Conservation (phyloP, 2,329 filamentous ascomycete species). For the Fusarium beomiforme region DNA sequence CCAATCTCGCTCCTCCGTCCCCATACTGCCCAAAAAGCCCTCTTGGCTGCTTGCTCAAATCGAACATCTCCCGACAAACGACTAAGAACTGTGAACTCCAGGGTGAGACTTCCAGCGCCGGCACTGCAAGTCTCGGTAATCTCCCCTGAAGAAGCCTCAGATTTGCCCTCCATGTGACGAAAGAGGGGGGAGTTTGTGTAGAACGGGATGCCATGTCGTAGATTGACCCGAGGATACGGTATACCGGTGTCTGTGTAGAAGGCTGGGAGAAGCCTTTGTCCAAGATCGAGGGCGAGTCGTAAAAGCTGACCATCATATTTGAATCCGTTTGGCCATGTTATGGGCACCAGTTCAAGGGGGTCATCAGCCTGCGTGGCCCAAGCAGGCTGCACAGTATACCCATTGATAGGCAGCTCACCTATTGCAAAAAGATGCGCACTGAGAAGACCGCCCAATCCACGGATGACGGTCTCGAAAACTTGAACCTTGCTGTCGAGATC, state of each 20-base stretch:
- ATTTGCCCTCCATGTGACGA: conserved; percentile 53
- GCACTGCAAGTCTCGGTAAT: conserved; percentile 97
- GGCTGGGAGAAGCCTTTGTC: conserved; percentile 84
- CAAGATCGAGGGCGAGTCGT: conserved; percentile 88
- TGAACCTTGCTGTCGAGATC: conserved; percentile 98
- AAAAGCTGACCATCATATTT: conserved; percentile 90
- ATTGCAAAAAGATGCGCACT: conserved; percentile 94
- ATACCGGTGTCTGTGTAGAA: conserved; percentile 93
- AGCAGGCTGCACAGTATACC: conserved; percentile 69
- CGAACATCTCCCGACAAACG: conserved; percentile 84
- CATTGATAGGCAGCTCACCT: conserved; percentile 86
- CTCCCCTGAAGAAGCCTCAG: conserved; percentile 62
- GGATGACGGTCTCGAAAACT: conserved; percentile 97
- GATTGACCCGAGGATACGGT: conserved; percentile 93
- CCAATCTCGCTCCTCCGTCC: conserved; percentile 83
- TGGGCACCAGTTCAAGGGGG: conserved; percentile 61
- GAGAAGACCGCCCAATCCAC: conserved; percentile 88
- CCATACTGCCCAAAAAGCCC: conserved; percentile 99
- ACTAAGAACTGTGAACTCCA: conserved; percentile 93
- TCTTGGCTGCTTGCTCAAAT: conserved; percentile 91
- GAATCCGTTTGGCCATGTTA: conserved; percentile 80
- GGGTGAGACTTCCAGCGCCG: conserved; percentile 91
- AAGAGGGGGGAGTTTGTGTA: conserved; percentile 88
- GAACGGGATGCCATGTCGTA: conserved; percentile 90
- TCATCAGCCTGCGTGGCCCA: conserved; percentile 46